These are phyloP conservation scores for Neurospora sp. DNA, from an alignment of 495 filamentous ascomycete species.

Conservation along the genomic window DNA sequence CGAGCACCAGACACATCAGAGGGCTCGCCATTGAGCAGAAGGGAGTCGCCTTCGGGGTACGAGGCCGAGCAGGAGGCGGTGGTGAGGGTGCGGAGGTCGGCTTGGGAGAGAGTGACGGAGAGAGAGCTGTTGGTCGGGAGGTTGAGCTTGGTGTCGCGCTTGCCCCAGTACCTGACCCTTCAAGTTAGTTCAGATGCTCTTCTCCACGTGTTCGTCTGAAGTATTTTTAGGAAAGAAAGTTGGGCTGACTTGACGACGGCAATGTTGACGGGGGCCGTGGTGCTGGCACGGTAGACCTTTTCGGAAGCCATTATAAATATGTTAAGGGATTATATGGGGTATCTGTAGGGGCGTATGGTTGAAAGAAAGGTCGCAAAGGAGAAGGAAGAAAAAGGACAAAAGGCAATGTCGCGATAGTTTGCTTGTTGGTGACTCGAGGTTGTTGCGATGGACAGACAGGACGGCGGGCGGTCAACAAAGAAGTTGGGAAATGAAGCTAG, in stretches of 20 bases:
- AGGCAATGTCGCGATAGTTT: not conserved
- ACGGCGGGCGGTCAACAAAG: not conserved
- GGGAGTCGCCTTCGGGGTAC: conserved; percentile 60
- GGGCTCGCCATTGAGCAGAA: conserved; percentile 71
- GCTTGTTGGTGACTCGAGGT: not conserved
- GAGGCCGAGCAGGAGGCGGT: conserved; percentile 80
- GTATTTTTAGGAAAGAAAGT: not conserved
- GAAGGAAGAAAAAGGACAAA: not conserved
- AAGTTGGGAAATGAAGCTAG: not conserved
- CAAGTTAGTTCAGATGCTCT: not conserved
- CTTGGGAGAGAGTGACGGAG: conserved; percentile 88
- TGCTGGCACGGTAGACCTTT: conserved; percentile 77
- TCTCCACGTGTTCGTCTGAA: not conserved
- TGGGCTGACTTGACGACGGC: conserved; percentile 83
- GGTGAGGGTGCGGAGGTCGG: conserved; percentile 87
- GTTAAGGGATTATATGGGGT: not conserved
- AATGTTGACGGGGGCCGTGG: conserved; percentile 96
- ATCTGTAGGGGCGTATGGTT: not conserved
- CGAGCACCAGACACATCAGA: conserved; percentile 81
- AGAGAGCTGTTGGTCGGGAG: conserved; percentile 96
- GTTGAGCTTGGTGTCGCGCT: conserved; percentile 84
- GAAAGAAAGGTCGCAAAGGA: not conserved
- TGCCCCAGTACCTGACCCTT: conserved; percentile 81
- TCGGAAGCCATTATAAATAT: conserved; percentile 35
- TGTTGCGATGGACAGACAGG: not conserved